Percentiles rank a stretch among this genome's conserved stretches.
phyloP scores from a whole-genome alignment of 805 yeast species.

The Soucietia sequanensis region DNA sequence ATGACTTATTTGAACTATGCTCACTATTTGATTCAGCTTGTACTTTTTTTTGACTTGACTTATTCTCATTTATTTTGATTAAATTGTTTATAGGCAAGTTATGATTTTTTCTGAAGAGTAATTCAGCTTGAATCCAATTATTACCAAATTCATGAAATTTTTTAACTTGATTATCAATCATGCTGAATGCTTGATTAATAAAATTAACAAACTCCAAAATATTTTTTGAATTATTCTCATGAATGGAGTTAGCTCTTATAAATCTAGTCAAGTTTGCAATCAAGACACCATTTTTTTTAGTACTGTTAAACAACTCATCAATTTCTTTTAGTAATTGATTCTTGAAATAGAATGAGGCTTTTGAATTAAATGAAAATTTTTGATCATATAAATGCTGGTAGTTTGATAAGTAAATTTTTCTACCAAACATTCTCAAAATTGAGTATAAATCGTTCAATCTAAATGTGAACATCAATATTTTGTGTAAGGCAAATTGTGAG shows the following conservation, averaged over 20 bases:
- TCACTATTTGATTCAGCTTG: no score
- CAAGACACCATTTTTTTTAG: constrained; percentile 49
- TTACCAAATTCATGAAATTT: constrained; percentile 37
- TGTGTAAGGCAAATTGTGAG: constrained; percentile 45
- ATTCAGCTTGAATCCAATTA: constrained; percentile 44
- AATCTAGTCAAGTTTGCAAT: constrained; percentile 48
- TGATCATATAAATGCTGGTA: constrained; percentile 42
- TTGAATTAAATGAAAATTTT: constrained; percentile 28
- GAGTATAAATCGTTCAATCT: constrained; percentile 52
- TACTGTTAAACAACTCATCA: constrained; percentile 40
- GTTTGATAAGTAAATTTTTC: constrained; percentile 46
- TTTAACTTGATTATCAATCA: constrained; percentile 25
- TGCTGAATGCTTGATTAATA: constrained; percentile 35
- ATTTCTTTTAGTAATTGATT: constrained; percentile 14
- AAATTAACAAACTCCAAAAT: constrained; percentile 41
- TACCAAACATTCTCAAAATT: constrained; percentile 45
- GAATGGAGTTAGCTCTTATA: constrained; percentile 39
- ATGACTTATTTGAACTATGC: background rate
- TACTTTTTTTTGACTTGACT: no score
- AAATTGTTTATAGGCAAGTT: constrained; percentile 25
- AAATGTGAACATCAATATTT: constrained; percentile 44
- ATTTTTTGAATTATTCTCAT: constrained; percentile 33
- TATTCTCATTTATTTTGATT: no score
- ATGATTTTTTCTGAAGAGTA: constrained; percentile 39
- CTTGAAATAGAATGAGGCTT: constrained; percentile 30